Conservation (phyloP, 2,329 filamentous ascomycete genomes). For the Chaetomiaceae sp. region DNA sequence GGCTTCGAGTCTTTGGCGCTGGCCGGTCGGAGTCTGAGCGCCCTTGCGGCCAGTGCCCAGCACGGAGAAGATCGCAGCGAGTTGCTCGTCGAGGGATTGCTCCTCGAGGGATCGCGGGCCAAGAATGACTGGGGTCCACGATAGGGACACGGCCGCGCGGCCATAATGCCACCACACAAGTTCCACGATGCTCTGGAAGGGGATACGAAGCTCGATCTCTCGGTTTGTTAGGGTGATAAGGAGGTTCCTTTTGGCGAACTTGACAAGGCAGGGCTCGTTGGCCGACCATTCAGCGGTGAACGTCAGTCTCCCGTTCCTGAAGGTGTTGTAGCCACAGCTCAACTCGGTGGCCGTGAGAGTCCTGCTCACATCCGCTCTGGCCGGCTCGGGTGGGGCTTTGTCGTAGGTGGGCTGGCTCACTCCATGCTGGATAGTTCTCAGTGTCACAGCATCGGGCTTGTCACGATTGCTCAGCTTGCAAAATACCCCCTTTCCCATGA, state of each 20-base stretch:
- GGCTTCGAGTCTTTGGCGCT: slow-evolving; percentile 7
- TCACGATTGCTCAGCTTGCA: slow-evolving; percentile 27
- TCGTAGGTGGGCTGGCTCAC: neutral
- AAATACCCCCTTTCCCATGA: slow-evolving; percentile 29
- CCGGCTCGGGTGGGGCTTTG: neutral
- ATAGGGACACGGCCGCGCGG: slow-evolving; percentile 46
- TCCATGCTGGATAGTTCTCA: slow-evolving; percentile 22
- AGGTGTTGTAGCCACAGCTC: slow-evolving; percentile 44
- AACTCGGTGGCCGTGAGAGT: slow-evolving; percentile 17
- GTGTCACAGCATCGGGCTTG: slow-evolving; percentile 17
- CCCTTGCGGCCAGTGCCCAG: neutral
- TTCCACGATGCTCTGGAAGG: slow-evolving; percentile 45
- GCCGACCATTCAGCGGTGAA: slow-evolving; percentile 41
- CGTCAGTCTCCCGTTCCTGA: slow-evolving; percentile 32
- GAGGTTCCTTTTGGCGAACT: slow-evolving; percentile 41
- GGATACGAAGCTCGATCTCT: slow-evolving; percentile 41
- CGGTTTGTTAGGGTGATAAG: slow-evolving; percentile 34
- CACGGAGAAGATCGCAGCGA: neutral
- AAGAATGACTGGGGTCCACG: slow-evolving; percentile 44
- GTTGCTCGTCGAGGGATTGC: neutral
- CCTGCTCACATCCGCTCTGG: too few relatives aligned
- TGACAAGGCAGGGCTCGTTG: slow-evolving; percentile 34
- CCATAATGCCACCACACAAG: slow-evolving; percentile 35
- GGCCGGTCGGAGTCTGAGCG: neutral
- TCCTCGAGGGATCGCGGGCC: too few relatives aligned